phyloP scores from a whole-genome alignment of 1,139 yeast genomes.

The Suzukiozyma palmioleophila region DNA sequence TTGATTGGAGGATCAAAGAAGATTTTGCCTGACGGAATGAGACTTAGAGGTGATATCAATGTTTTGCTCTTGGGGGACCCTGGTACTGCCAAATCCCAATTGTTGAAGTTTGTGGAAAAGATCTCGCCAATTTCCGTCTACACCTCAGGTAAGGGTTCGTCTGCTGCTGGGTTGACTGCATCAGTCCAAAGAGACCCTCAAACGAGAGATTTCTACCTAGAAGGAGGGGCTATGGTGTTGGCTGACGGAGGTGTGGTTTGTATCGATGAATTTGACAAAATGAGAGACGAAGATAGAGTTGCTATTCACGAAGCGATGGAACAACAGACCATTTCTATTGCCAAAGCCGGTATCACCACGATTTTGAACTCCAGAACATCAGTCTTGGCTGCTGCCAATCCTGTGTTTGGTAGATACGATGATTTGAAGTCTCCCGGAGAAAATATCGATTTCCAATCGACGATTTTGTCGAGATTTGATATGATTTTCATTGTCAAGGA shows the following conservation, averaged over 20 bases:
- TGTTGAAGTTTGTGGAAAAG: slow-evolving; percentile 90
- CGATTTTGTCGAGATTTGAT: slow-evolving; percentile 94
- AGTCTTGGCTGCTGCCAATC: slow-evolving; percentile 97
- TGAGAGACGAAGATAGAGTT: slow-evolving; percentile 98
- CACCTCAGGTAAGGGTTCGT: slow-evolving; percentile 98
- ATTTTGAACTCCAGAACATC: slow-evolving; percentile 93
- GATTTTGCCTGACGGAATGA: slow-evolving; percentile 90
- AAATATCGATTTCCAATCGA: slow-evolving; percentile 95
- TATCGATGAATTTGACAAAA: slow-evolving; percentile 97
- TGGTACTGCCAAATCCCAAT: slow-evolving; percentile 97
- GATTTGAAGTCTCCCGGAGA: slow-evolving; percentile 97
- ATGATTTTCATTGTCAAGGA: slow-evolving; percentile 98
- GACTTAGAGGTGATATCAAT: slow-evolving; percentile 94
- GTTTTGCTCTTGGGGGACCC: slow-evolving; percentile 95
- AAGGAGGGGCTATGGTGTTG: slow-evolving; percentile 99
- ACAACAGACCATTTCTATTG: slow-evolving; percentile 98
- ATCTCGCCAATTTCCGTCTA: slow-evolving; percentile 92
- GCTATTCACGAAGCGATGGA: slow-evolving; percentile 99
- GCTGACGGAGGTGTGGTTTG: slow-evolving; percentile 99
- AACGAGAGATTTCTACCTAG: slow-evolving; percentile 88
- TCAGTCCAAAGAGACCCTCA: slow-evolving; percentile 89
- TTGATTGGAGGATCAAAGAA: slow-evolving; percentile 94
- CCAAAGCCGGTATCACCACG: slow-evolving; percentile 98
- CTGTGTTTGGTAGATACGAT: slow-evolving; percentile 93
- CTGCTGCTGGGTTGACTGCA: slow-evolving; percentile 99